Percentiles rank a stretch among this genome's conserved stretches.
phyloP scores from a whole-genome alignment of 768 basidiomycete species.

The Kwoniella pini region DNA sequence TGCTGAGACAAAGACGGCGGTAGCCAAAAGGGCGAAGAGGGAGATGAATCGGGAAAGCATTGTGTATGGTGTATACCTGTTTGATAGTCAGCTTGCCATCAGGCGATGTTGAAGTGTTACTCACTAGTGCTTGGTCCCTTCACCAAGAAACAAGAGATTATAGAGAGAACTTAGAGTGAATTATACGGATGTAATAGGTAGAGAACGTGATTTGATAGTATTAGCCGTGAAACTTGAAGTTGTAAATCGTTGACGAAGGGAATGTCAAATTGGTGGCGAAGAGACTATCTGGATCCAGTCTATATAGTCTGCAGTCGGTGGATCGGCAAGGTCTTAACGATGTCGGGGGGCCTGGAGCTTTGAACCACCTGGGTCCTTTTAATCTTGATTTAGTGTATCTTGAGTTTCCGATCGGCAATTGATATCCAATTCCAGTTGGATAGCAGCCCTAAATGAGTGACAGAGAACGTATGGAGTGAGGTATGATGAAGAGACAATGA shows the following conservation, averaged over 20 bases:
- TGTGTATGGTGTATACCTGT: conserved; percentile 1
- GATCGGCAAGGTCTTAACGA: conserved; percentile 14
- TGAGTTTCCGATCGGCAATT: neutral
- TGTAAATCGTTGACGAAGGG: neutral
- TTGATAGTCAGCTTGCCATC: neutral
- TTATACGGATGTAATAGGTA: neutral
- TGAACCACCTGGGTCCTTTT: conserved; percentile 16
- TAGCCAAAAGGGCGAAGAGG: conserved; percentile 17
- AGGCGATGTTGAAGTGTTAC: neutral
- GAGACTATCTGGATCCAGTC: conserved; percentile 15
- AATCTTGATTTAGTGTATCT: neutral
- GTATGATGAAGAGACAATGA: conserved; percentile 4
- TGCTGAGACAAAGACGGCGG: conserved; percentile 12
- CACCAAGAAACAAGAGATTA: neutral
- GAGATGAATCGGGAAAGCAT: conserved; percentile 19
- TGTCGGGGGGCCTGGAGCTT: neutral
- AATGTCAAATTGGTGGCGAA: neutral
- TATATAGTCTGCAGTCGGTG: conserved; percentile 10
- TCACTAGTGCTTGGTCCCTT: neutral
- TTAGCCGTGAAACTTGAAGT: neutral
- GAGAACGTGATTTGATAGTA: neutral
- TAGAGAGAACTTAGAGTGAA: neutral
- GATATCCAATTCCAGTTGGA: neutral
- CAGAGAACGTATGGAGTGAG: neutral
- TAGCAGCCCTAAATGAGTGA: neutral